Percentiles rank a stretch among this genome's conserved stretches.
Conservation (phyloP, 2,329 filamentous ascomycete genomes). For the Didymella glomerata region DNA sequence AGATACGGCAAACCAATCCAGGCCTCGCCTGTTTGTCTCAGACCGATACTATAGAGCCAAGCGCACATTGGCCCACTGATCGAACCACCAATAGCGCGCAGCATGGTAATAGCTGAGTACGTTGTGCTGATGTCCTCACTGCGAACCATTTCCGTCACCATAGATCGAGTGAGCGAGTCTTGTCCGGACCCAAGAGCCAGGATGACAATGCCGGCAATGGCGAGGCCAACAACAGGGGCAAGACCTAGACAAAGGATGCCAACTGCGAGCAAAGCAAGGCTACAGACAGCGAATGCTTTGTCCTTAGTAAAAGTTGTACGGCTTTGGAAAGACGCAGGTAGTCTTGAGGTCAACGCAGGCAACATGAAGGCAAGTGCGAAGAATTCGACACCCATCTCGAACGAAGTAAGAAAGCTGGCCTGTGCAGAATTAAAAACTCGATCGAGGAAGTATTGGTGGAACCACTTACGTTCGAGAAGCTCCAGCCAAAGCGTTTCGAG, state of each 20-base stretch:
- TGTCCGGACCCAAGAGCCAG: constrained; percentile 30
- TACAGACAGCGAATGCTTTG: constrained; percentile 19
- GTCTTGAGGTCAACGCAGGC: constrained; percentile 17
- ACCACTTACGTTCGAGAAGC: constrained; percentile 29
- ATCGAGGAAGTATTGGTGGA: neutral
- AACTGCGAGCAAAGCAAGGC: constrained; percentile 21
- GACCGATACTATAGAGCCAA: constrained; percentile 24
- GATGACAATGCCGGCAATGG: constrained; percentile 25
- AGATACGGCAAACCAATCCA: constrained; percentile 27
- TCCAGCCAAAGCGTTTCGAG: constrained; percentile 31
- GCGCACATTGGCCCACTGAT: constrained; percentile 32
- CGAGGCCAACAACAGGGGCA: constrained; percentile 24
- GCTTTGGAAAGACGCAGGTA: constrained; percentile 9
- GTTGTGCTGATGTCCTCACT: constrained; percentile 22
- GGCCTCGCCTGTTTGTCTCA: constrained; percentile 4
- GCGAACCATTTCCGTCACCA: constrained; percentile 31
- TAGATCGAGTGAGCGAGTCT: constrained; percentile 30
- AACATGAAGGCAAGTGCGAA: constrained; percentile 21
- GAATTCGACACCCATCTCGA: constrained; percentile 31
- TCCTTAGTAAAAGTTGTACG: constrained; percentile 19
- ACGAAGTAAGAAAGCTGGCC: constrained; percentile 30
- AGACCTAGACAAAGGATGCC: constrained; percentile 24
- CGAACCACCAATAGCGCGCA: constrained; percentile 30
- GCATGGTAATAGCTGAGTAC: constrained; percentile 35
- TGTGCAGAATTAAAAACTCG: constrained; percentile 4